Evolutionary conservation across 1,284 basidiomycete genomes (phyloP), one percentile per base, ranked within the genome.

Genomic region (Ustilago vetiveriae): DNA sequence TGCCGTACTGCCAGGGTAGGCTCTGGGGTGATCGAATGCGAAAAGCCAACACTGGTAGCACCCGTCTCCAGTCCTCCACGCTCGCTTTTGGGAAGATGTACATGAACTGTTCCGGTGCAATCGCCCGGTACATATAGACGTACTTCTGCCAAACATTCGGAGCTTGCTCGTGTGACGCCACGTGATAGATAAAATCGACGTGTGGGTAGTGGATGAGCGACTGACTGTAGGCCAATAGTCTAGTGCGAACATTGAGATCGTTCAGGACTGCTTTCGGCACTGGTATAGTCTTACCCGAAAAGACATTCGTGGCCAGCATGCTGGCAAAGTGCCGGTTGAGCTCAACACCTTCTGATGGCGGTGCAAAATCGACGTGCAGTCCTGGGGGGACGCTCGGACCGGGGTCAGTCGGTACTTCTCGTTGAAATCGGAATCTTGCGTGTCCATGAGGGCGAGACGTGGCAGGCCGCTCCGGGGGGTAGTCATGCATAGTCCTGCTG

Each of bases 61-160:
- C 24, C 7, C 21, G 22, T 2, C 6, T 23, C 44, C 45, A 55
- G 21, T 55, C 44, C 11, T n/a, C n/a, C n/a, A 42, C 19, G 11
- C 6, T n/a, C 6, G n/a, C 37, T 7, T 17, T 9, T 21, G 53
- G 53, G 21, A 55, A 42, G 26, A 55, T 55, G 17, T 27, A 23
- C 11, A 9, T 19, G 26, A 55, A 47, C 11, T 55, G 23, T 10
- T 27, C 11, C 4, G 38, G 32, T 13, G 36, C 2, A 2, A 55
- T 35, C 8, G 44, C 44, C 6, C 17, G 38, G 17, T 47, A 45
- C 24, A 55, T 14, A 21, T 55, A 47, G 17, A 41, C 16, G 33
- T 36, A 47, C 1, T 11, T 6, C 14, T 35, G 39, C 24, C 24
- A 9, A 26, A 7, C 23, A 9, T n/a, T n/a, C 17, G 3, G 23